A percentile compares a stretch with the other conserved stretches of the same genome.
phyloP scores from a whole-genome alignment of 176 grass and related monocot genomes.

The Oryza longistaminata region DNA sequence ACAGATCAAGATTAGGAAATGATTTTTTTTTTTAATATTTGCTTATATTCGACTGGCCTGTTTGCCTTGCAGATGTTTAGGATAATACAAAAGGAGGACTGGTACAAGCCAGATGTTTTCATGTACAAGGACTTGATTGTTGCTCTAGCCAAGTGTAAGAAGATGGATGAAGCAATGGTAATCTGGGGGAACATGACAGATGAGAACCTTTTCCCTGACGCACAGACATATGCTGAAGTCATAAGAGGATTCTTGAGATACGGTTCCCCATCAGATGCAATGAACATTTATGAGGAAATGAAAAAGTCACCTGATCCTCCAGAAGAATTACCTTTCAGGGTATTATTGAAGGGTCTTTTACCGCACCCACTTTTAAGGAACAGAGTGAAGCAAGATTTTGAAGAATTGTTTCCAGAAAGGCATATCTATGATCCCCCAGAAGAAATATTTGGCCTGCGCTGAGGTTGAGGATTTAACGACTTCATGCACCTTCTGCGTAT shows the following conservation, averaged over 20 bases:
- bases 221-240: conserved; percentile 88
- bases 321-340: conserved; percentile 82
- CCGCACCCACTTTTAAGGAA: conserved; percentile 84
- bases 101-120: conserved; percentile 98
- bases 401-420: conserved; percentile 84
- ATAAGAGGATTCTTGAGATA: conserved; percentile 91
- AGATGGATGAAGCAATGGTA: conserved; percentile 87
- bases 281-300: conserved; percentile 98
- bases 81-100: conserved; percentile 86
- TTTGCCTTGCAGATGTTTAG: conserved; percentile 67
- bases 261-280: conserved; percentile 89
- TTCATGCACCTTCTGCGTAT: background rate
- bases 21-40: conserved; percentile 37
- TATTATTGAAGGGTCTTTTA: conserved; percentile 89
- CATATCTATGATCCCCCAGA: conserved; percentile 98
- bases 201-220: conserved; percentile 82
- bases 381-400: conserved; percentile 96
- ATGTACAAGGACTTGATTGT: conserved; percentile 95
- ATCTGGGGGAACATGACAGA: conserved; percentile 81
- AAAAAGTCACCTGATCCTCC: conserved; percentile 82
- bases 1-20: conserved; percentile 10
- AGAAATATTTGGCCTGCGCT: conserved; percentile 89
- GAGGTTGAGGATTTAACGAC: conserved; percentile 25
- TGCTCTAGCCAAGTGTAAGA: conserved; percentile 80
- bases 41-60: background rate